These are phyloP conservation scores for Tylopilus cervinicoccineus DNA, from an alignment of 768 basidiomycete genomes.

Conservation along the genomic window DNA sequence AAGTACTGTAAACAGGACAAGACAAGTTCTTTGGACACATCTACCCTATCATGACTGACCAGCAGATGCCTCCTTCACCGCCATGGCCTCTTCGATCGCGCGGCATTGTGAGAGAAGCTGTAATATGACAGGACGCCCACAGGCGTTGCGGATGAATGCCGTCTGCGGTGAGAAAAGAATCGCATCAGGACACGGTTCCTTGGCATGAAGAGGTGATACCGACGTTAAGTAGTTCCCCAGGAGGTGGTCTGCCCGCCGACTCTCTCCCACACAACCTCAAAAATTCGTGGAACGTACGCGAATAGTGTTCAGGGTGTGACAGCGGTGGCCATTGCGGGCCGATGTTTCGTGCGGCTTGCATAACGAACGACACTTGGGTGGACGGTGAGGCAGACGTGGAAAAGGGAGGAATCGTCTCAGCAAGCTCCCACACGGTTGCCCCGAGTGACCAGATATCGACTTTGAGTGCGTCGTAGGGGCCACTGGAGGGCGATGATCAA, in stretches of 20 bases:
- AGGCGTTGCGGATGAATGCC: constrained; percentile 62
- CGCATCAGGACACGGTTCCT: constrained; percentile 4
- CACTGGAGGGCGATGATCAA: constrained; percentile 35
- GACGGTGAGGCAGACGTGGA: constrained; percentile 35
- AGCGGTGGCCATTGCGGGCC: constrained; percentile 65
- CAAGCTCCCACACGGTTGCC: constrained; percentile 81
- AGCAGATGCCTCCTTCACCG: constrained; percentile 10
- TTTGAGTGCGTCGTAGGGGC: constrained; percentile 68
- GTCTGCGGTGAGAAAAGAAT: constrained; percentile 38
- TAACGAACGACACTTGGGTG: constrained; percentile 18
- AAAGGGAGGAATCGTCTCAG: constrained; percentile 73
- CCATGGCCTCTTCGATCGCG: constrained; percentile 51
- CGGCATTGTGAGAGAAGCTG: constrained; percentile 66
- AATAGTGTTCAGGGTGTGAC: constrained; percentile 53
- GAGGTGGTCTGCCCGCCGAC: constrained; percentile 48
- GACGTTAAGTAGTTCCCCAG: constrained; percentile 58
- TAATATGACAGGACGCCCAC: constrained; percentile 62
- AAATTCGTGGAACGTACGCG: constrained; percentile 71
- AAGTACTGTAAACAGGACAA: not conserved
- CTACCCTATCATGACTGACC: not conserved
- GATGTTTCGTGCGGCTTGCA: constrained; percentile 42
- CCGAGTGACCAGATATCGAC: constrained; percentile 82
- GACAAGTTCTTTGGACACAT: not conserved
- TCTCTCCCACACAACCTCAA: constrained; percentile 63
- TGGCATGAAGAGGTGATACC: constrained; percentile 13